Base-by-base conservation (phyloP, 176 grass and related monocot genomes). In the Alloteropsis semialata region DNA sequence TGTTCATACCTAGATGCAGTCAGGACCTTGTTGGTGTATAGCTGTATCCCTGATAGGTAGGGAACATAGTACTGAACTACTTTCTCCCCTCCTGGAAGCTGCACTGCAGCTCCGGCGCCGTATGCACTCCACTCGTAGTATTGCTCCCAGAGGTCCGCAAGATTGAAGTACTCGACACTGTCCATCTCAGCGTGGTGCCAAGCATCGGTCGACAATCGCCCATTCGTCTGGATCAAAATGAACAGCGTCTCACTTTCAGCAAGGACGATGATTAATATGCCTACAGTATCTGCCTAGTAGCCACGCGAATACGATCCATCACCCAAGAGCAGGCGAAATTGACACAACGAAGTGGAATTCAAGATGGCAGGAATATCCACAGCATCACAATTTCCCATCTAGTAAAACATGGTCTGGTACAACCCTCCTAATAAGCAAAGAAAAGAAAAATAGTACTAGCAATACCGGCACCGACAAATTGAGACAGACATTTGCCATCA, bases 61-160 rank as follows among this genome's bases (percentile, higher is more conserved):
- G 95, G 95, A 22, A 82, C 88, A n/a, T 89, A 98, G 75, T 95
- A 95, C 58, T 98, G 95, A 30, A 87, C 71, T 5, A 91, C 74
- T 11, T 38, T 85, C 29, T 91, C 81, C 48, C 90, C 88, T 61
- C 79, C 65, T 3, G 64, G 75, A 49, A 98, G 88, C 80, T 75
- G 65, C 81, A 98, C 86, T 0, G 76, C 71, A 3, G 75, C 80
- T 65, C 92, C 92, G 1, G 74, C 90, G 15, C 95, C 95, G 29
- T 93, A 98, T 0, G 86, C 95, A 48, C 95, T 98, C 92, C 90
- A 93, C 76, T 98, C 95, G 1, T 71, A 78, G 78, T 92, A 92
- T 63, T 88, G 91, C 21, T 79, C 84, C 95, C 95, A 98, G 46
- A 98, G 84, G 32, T 98, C 90, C 2, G 84, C 59, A 21, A 98